Conservation (phyloP, 2,329 filamentous ascomycete species). For the Calonectria crousiana region DNA sequence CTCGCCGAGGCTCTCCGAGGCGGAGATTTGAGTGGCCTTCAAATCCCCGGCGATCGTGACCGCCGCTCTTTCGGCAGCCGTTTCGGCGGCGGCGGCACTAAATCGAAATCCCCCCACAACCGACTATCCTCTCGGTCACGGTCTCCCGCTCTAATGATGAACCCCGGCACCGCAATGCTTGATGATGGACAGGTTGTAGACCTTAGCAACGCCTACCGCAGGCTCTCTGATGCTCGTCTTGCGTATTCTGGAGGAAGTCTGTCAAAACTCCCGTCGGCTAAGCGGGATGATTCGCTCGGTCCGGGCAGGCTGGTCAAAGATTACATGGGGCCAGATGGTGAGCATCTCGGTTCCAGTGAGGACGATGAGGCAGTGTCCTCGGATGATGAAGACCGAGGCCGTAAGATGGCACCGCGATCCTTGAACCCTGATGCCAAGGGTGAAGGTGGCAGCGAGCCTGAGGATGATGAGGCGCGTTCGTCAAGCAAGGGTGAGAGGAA, state of each 20-base stretch:
- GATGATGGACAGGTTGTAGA: slow-evolving; percentile 74
- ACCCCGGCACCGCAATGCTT: slow-evolving; percentile 59
- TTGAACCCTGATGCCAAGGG: slow-evolving; percentile 56
- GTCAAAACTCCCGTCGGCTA: slow-evolving; percentile 70
- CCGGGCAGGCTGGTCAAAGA: slow-evolving; percentile 75
- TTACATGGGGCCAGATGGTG: slow-evolving; percentile 74
- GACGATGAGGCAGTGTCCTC: slow-evolving; percentile 74
- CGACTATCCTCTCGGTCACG: slow-evolving; percentile 57
- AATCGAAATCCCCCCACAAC: slow-evolving; percentile 67
- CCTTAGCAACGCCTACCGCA: slow-evolving; percentile 76
- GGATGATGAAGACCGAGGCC: slow-evolving; percentile 76
- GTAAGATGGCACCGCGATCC: slow-evolving; percentile 65
- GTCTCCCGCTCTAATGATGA: slow-evolving; percentile 49
- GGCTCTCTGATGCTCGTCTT: slow-evolving; percentile 78
- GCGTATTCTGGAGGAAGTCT: slow-evolving; percentile 73
- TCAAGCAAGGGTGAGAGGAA: slow-evolving; percentile 55
- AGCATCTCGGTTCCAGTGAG: slow-evolving; percentile 76
- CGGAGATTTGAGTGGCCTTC: slow-evolving; percentile 62
- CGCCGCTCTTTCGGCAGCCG: slow-evolving; percentile 54
- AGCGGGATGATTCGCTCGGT: slow-evolving; percentile 56
- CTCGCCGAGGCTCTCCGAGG: slow-evolving; percentile 68
- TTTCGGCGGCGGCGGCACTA: slow-evolving; percentile 49
- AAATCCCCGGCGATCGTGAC: slow-evolving; percentile 60
- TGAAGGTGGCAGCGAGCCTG: slow-evolving; percentile 36
- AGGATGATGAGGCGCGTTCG: slow-evolving; percentile 49